Percentiles rank a stretch among this genome's conserved stretches.
phyloP scores from a whole-genome alignment of 768 basidiomycete genomes.

The Pleurotus tuber-regium region DNA sequence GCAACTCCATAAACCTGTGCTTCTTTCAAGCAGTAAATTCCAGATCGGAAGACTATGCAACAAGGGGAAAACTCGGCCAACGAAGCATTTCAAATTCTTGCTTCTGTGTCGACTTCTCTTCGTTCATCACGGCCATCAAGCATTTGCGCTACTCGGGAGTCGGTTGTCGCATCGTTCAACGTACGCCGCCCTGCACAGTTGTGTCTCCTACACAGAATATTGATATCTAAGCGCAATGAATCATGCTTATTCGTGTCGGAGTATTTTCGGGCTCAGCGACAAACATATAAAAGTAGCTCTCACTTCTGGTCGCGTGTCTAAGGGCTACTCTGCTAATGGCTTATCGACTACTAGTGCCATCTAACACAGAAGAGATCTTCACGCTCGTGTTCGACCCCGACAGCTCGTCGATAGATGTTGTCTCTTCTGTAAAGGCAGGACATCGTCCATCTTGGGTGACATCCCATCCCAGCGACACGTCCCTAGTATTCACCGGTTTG shows the following conservation, averaged over 20 bases:
- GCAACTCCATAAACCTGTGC: not conserved
- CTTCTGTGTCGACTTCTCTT: not conserved
- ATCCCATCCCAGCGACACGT: constrained; percentile 50
- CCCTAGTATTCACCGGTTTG: constrained; percentile 62
- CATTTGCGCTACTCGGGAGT: not conserved
- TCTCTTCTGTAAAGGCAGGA: constrained; percentile 48
- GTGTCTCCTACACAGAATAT: too few relatives aligned
- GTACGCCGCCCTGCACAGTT: too few relatives aligned
- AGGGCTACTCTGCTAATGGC: constrained; percentile 22
- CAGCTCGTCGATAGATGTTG: constrained; percentile 39
- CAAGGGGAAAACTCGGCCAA: constrained; percentile 6
- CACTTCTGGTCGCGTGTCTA: not conserved
- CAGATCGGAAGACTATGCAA: too few relatives aligned
- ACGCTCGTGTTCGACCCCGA: constrained; percentile 63
- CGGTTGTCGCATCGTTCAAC: too few relatives aligned
- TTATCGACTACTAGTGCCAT: constrained; percentile 55
- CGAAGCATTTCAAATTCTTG: not conserved
- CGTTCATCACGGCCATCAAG: constrained; percentile 1
- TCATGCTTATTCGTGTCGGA: constrained; percentile 1
- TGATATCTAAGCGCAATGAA: too few relatives aligned
- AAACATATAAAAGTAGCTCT: not conserved
- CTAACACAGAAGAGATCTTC: constrained; percentile 62
- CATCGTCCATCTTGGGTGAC: constrained; percentile 78
- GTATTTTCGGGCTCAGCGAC: constrained; percentile 3
- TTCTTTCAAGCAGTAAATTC: not conserved